Conservation (phyloP, 139 green algal species). For the Yamagishiella unicocca region DNA sequence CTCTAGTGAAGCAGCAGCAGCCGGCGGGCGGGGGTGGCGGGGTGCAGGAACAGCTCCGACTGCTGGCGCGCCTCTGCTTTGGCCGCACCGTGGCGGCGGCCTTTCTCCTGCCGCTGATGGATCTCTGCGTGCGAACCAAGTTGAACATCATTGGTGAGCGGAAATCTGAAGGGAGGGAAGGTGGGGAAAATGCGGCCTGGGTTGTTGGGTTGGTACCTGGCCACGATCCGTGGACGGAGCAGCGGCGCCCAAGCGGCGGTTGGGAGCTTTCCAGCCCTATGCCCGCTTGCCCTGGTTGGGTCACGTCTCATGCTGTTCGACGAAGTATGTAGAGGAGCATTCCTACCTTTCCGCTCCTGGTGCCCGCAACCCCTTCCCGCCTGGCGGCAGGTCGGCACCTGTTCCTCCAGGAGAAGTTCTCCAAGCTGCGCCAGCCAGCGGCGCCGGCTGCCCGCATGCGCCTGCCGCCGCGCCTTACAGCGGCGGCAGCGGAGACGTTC, state of each 20-base stretch:
- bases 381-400: constrained; percentile 43
- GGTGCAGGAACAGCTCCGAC: constrained; percentile 16
- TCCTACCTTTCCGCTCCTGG: not conserved
- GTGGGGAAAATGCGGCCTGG: not conserved
- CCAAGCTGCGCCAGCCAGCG: constrained; percentile 47
- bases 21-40: not conserved
- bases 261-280: no score
- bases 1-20: constrained; percentile 30
- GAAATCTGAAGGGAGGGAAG: not conserved
- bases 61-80: constrained; percentile 54
- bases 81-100: constrained; percentile 37
- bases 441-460: not conserved
- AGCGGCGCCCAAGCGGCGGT: no score
- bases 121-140: constrained; percentile 52
- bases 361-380: not conserved
- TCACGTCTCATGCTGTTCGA: no score
- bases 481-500: constrained; percentile 48
- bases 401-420: constrained; percentile 60
- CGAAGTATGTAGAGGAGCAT: no score
- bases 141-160: constrained; percentile 55
- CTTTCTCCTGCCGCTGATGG: constrained; percentile 50
- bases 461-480: constrained; percentile 47
- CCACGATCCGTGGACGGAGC: no score
- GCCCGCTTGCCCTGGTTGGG: no score
- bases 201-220: no score